Evolutionary conservation across 805 yeast genomes (phyloP).

Genomic region (Martiniozyma abietophila): DNA sequence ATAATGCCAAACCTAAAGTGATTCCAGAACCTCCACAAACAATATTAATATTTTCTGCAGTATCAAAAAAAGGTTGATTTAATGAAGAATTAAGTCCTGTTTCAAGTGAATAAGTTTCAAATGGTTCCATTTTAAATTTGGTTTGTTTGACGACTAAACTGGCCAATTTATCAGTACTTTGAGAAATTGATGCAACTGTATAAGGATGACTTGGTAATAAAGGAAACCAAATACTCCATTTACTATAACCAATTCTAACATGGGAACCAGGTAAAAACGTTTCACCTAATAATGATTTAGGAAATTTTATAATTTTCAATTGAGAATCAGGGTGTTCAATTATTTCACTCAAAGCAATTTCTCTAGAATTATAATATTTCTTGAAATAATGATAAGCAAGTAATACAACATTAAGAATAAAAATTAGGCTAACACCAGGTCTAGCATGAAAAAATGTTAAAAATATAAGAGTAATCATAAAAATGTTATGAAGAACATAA

Average conservation of each 20-base stretch:
- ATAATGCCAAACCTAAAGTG: conserved; percentile 50
- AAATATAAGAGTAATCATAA: conserved; percentile 36
- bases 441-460: conserved; percentile 56
- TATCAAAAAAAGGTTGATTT: conserved; percentile 33
- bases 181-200: conserved; percentile 38
- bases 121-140: conserved; percentile 26
- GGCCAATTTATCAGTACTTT: conserved; percentile 26
- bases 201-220: conserved; percentile 59
- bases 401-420: conserved; percentile 22
- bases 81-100: conserved; percentile 36
- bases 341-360: conserved; percentile 15
- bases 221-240: conserved; percentile 34
- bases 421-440: conserved; percentile 45
- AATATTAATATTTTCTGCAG: conserved; percentile 42
- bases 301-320: conserved; percentile 11
- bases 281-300: conserved; percentile 15
- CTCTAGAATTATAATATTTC: conserved; percentile 22
- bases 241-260: conserved; percentile 36
- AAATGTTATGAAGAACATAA: conserved; percentile 46
- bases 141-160: conserved; percentile 40
- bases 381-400: conserved; percentile 30
- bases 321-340: conserved; percentile 12
- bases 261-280: conserved; percentile 46
- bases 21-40: conserved; percentile 72
- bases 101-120: conserved; percentile 29